Conservation (phyloP, 257 asterid species). For the Haberlea rhodopensis region DNA sequence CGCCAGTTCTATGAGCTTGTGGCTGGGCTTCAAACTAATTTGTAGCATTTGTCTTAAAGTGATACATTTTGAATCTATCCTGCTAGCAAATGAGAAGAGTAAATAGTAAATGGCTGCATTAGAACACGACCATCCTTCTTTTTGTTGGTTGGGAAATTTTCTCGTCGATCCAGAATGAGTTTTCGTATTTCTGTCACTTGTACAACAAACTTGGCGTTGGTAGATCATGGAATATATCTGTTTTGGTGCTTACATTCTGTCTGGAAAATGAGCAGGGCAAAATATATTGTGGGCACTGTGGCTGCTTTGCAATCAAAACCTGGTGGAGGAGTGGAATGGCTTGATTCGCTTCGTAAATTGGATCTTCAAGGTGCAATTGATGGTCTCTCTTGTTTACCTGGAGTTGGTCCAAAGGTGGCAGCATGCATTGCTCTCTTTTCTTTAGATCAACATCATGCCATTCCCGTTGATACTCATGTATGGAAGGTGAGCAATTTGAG, state of each 20-base stretch:
- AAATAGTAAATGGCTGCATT: background rate
- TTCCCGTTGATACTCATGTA: constrained; percentile 97
- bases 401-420: constrained; percentile 99
- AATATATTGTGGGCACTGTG: constrained; percentile 83
- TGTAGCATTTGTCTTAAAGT: background rate
- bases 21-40: background rate
- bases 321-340: constrained; percentile 85
- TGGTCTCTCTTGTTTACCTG: constrained; percentile 69
- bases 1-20: background rate
- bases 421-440: constrained; percentile 94
- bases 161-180: constrained; percentile 1
- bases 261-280: constrained; percentile 59
- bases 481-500: constrained; percentile 68
- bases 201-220: background rate
- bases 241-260: constrained; percentile 8
- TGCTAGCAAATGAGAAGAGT: background rate
- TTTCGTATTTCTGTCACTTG: background rate
- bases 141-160: constrained; percentile 4
- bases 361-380: constrained; percentile 69
- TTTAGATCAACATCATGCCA: constrained; percentile 90
- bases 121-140: background rate
- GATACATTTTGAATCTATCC: background rate
- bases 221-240: background rate
- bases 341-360: constrained; percentile 68
- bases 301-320: constrained; percentile 74